phyloP scores from a whole-genome alignment of 2,329 filamentous ascomycete species.

The Stromatinia cepivora region DNA sequence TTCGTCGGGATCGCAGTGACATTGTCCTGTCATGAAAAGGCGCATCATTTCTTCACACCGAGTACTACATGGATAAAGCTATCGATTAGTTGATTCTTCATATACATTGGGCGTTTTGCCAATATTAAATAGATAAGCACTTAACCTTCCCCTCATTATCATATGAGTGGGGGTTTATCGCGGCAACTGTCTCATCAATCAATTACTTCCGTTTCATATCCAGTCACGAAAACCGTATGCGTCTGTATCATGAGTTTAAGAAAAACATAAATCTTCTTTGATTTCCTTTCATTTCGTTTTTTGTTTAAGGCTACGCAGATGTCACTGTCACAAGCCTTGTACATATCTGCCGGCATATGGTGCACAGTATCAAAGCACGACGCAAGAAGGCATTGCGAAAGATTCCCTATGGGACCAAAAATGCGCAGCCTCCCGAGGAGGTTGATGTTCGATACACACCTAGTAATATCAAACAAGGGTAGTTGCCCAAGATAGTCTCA shows the following conservation, averaged over 20 bases:
- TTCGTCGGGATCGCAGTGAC: background rate
- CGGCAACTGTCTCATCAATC: conserved; percentile 20
- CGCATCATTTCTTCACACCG: conserved; percentile 9
- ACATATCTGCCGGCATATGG: conserved; percentile 11
- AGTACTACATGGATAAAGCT: conserved; percentile 12
- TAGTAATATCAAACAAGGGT: conserved; percentile 25
- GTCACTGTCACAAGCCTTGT: conserved; percentile 24
- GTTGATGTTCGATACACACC: conserved; percentile 24
- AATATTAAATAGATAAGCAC: conserved; percentile 15
- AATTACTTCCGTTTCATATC: conserved; percentile 26
- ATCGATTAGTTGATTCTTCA: conserved; percentile 3
- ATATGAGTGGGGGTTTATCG: conserved; percentile 13
- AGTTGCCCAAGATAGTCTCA: conserved; percentile 25
- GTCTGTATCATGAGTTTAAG: conserved; percentile 16
- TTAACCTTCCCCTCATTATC: conserved; percentile 17
- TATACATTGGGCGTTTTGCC: background rate
- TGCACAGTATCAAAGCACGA: conserved; percentile 15
- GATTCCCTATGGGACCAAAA: conserved; percentile 12
- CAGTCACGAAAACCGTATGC: conserved; percentile 23
- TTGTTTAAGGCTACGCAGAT: conserved; percentile 14
- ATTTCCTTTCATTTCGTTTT: background rate
- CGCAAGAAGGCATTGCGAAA: conserved; percentile 19
- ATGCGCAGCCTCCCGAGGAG: conserved; percentile 27
- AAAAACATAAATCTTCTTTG: conserved; percentile 11
- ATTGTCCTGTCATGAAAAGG: conserved; percentile 14